phyloP scores from a whole-genome alignment of 2,329 filamentous ascomycete species.

The Sporothrix schenckii region DNA sequence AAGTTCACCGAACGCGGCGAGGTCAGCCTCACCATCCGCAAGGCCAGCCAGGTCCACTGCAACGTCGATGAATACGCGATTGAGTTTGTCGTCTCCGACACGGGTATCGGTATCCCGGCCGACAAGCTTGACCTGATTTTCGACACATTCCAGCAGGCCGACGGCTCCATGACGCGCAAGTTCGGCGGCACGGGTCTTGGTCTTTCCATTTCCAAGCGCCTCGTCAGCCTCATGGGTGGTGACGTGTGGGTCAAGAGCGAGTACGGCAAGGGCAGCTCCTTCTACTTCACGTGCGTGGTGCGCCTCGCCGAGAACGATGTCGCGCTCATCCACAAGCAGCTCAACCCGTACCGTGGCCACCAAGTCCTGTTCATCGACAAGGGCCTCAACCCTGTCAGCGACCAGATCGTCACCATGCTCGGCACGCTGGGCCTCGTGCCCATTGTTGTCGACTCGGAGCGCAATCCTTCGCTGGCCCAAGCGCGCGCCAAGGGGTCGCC shows the following conservation, averaged over 20 bases:
- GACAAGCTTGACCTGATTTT: slow-evolving; percentile 98
- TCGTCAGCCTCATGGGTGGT: slow-evolving; percentile 95
- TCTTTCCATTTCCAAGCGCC: slow-evolving; percentile 89
- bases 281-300: slow-evolving; percentile 95
- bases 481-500: slow-evolving; percentile 60
- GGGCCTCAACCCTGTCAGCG: slow-evolving; percentile 74
- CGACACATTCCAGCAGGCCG: slow-evolving; percentile 97
- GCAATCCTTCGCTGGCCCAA: slow-evolving; percentile 60
- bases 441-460: slow-evolving; percentile 80
- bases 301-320: slow-evolving; percentile 80
- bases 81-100: slow-evolving; percentile 94
- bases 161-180: slow-evolving; percentile 92
- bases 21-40: slow-evolving; percentile 88
- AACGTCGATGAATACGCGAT: slow-evolving; percentile 72
- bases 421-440: slow-evolving; percentile 77
- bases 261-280: slow-evolving; percentile 87
- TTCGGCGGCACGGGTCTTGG: slow-evolving; percentile 95
- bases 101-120: slow-evolving; percentile 91
- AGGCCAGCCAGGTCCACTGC: slow-evolving; percentile 62
- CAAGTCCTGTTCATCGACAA: slow-evolving; percentile 95
- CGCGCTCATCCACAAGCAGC: slow-evolving; percentile 75
- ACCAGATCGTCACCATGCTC: slow-evolving; percentile 78
- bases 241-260: slow-evolving; percentile 95
- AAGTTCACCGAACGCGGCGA: slow-evolving; percentile 98
- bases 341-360: slow-evolving; percentile 89